These are phyloP conservation scores for Nitzschia sp. DNA, from an alignment of 108 stramenopile species.

Conservation along the genomic window DNA sequence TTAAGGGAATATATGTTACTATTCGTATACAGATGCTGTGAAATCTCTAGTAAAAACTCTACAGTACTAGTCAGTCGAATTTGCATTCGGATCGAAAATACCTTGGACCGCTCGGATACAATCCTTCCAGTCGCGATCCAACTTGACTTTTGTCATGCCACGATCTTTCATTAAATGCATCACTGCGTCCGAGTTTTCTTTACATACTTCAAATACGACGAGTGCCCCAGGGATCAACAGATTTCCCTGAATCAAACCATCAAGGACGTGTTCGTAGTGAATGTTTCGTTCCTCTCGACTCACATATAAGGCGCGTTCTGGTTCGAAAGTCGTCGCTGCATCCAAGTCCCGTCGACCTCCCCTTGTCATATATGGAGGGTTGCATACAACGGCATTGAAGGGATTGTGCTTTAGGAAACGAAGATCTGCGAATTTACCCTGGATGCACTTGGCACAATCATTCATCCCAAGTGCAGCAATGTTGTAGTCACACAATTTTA, in stretches of 20 bases:
- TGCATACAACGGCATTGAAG: conserved; percentile 23
- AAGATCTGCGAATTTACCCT: conserved; percentile 4
- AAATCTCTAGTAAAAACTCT: no score
- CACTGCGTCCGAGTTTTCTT: conserved; percentile 13
- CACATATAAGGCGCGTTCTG: conserved; percentile 10
- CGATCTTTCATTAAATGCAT: neutral
- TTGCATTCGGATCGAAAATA: neutral
- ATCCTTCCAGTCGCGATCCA: conserved; percentile 8
- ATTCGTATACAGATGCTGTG: no score
- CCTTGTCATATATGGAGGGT: conserved; percentile 17
- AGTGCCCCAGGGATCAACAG: conserved; percentile 2
- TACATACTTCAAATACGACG: conserved; percentile 24
- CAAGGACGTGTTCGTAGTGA: conserved; percentile 20
- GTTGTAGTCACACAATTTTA: conserved; percentile 9
- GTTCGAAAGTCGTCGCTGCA: conserved; percentile 8
- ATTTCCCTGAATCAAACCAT: conserved; percentile 10
- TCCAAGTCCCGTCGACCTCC: conserved; percentile 15
- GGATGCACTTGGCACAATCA: neutral
- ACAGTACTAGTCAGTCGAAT: no score
- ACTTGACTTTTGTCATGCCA: neutral
- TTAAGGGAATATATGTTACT: no score
- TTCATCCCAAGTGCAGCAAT: conserved; percentile 5
- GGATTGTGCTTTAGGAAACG: neutral
- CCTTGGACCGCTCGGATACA: conserved; percentile 18
- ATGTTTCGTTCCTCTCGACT: neutral